phyloP scores from a whole-genome alignment of 495 filamentous ascomycete species.

The Penicillium salamii region DNA sequence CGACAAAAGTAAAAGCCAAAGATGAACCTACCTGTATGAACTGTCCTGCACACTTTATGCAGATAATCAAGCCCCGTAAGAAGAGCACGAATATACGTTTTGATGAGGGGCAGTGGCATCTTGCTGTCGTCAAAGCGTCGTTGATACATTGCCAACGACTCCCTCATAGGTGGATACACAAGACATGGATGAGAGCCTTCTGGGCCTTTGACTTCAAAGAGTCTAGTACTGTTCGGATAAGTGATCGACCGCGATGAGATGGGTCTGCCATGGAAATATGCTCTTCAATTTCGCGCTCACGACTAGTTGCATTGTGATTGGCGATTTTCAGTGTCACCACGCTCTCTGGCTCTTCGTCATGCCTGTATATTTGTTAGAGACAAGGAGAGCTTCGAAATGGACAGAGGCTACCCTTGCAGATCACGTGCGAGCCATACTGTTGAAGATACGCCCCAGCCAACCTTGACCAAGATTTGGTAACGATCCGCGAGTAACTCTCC shows the following conservation, averaged over 20 bases:
- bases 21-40: constrained; percentile 32
- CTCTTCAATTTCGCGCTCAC: constrained; percentile 37
- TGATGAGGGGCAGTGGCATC: constrained; percentile 32
- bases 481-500: constrained; percentile 39
- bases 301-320: constrained; percentile 30
- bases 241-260: constrained; percentile 31
- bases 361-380: constrained; percentile 31
- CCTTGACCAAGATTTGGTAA: constrained; percentile 40
- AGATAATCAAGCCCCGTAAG: constrained; percentile 47
- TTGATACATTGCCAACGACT: constrained; percentile 34
- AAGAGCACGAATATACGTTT: constrained; percentile 38
- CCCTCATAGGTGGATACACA: constrained; percentile 41
- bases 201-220: constrained; percentile 26
- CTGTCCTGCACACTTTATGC: constrained; percentile 37
- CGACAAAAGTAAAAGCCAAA: constrained; percentile 15
- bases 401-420: constrained; percentile 26
- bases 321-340: constrained; percentile 43
- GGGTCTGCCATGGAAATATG: constrained; percentile 33
- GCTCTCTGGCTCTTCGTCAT: constrained; percentile 31
- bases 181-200: constrained; percentile 33
- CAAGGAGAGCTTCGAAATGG: constrained; percentile 13
- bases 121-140: constrained; percentile 26
- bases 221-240: constrained; percentile 26
- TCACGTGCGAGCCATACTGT: constrained; percentile 44
- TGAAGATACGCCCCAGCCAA: constrained; percentile 42